These are phyloP conservation scores for Strobilomyces echinocephalus DNA, from an alignment of 768 basidiomycete species.

Conservation along the genomic window DNA sequence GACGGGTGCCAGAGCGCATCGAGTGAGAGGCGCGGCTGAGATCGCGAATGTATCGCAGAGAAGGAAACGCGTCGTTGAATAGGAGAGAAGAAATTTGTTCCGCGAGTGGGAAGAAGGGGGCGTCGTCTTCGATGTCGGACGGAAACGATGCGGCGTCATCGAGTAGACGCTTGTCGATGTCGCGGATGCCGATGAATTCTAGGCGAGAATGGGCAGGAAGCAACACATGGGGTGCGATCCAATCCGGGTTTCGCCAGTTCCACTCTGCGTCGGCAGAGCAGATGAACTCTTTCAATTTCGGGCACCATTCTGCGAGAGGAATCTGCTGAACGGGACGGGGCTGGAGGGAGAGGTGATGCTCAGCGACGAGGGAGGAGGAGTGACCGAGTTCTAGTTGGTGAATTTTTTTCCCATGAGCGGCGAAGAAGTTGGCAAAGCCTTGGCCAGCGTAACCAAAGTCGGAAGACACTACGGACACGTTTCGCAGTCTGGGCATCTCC, in stretches of 20 bases:
- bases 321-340: conserved; percentile 35
- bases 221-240: conserved; percentile 74
- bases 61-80: conserved; percentile 56
- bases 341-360: conserved; percentile 56
- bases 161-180: conserved; percentile 58
- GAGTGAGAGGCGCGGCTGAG: conserved; percentile 54
- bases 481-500: conserved; percentile 58
- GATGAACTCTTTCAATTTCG: conserved; percentile 64
- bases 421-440: conserved; percentile 64
- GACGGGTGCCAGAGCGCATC: conserved; percentile 39
- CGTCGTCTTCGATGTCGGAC: conserved; percentile 34
- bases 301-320: conserved; percentile 64
- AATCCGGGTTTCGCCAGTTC: conserved; percentile 76
- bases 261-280: conserved; percentile 76
- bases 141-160: conserved; percentile 38
- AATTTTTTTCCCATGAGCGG: conserved; percentile 57
- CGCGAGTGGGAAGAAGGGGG: conserved; percentile 58
- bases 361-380: conserved; percentile 59
- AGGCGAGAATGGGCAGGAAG: conserved; percentile 59
- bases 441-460: conserved; percentile 66
- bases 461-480: conserved; percentile 63
- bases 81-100: conserved; percentile 63
- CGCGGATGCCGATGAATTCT: conserved; percentile 66
- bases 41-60: conserved; percentile 57
- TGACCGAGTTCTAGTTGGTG: conserved; percentile 70